Evolutionary conservation across 306 rosid genomes (phyloP).

Genomic region (Malus fusca): DNA sequence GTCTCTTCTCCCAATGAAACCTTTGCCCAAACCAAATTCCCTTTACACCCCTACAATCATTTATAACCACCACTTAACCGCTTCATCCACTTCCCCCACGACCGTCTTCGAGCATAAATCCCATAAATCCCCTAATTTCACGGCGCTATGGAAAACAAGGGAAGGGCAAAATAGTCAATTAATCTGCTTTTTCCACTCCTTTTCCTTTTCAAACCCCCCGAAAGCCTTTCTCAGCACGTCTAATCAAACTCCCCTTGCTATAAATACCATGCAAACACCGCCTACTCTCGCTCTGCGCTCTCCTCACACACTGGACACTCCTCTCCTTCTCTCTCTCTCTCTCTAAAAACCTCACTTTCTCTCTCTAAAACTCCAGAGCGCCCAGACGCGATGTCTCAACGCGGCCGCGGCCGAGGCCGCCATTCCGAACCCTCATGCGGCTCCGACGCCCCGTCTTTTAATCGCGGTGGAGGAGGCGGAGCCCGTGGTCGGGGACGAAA

Average conservation of each 20-base stretch:
- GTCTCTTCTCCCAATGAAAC: no score
- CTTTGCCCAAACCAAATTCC: no score
- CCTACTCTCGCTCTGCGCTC: neutral
- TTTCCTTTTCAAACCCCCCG: neutral
- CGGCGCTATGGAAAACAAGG: neutral
- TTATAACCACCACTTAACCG: neutral
- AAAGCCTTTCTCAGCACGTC: neutral
- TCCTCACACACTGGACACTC: neutral
- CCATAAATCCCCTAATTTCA: neutral
- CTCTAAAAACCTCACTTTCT: neutral
- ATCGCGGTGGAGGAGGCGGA: neutral
- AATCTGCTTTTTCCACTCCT: neutral
- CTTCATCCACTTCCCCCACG: neutral
- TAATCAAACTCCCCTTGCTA: neutral
- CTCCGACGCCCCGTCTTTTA: constrained; percentile 4
- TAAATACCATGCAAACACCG: neutral
- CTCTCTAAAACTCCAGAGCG: neutral
- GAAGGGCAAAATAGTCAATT: neutral
- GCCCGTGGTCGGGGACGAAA: constrained; percentile 3
- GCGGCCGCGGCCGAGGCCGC: constrained; percentile 3
- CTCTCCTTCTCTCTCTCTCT: neutral
- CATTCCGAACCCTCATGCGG: neutral
- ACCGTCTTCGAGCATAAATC: no score
- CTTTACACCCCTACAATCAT: neutral
- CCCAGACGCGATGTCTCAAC: constrained; percentile 18